A percentile compares a stretch with the other conserved stretches of the same genome.
Evolutionary conservation across 1,139 yeast species (phyloP).

Genomic region (Suhomyces guaymorum): DNA sequence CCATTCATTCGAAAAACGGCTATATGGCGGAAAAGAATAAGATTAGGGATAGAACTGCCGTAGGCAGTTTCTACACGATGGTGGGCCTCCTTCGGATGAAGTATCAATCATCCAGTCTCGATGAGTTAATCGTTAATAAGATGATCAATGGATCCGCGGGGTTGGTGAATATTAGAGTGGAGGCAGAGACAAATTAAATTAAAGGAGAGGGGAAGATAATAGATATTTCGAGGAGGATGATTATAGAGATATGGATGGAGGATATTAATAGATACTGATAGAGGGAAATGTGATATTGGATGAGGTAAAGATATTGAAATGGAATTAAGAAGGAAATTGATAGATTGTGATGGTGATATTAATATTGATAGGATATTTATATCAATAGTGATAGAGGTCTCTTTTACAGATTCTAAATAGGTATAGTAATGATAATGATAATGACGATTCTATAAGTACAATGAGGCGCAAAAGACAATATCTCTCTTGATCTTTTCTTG

Average conservation of each 20-base stretch:
- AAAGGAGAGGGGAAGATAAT: too few species aligned
- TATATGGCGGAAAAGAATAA: slow-evolving; percentile 12
- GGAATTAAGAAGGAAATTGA: too few species aligned
- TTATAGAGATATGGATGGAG: too few species aligned
- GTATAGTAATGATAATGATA: background rate
- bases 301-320: too few species aligned
- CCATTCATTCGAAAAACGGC: slow-evolving; percentile 16
- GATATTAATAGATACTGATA: too few species aligned
- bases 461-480: slow-evolving; percentile 94
- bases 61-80: slow-evolving; percentile 44
- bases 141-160: slow-evolving; percentile 31
- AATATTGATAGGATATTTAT: too few species aligned
- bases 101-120: slow-evolving; percentile 24
- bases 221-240: too few species aligned
- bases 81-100: slow-evolving; percentile 38
- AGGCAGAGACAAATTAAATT: slow-evolving; percentile 8
- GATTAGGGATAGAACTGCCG: slow-evolving; percentile 28
- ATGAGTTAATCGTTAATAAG: slow-evolving; percentile 30
- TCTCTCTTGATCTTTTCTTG: slow-evolving; percentile 95
- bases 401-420: background rate
- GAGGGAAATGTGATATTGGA: too few species aligned
- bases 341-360: too few species aligned
- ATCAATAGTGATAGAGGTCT: too few species aligned
- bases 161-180: slow-evolving; percentile 15
- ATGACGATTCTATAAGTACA: slow-evolving; percentile 56